Evolutionary conservation across 352 stramenopile genomes (phyloP).

Genomic region (Globisporangium emineosum): DNA sequence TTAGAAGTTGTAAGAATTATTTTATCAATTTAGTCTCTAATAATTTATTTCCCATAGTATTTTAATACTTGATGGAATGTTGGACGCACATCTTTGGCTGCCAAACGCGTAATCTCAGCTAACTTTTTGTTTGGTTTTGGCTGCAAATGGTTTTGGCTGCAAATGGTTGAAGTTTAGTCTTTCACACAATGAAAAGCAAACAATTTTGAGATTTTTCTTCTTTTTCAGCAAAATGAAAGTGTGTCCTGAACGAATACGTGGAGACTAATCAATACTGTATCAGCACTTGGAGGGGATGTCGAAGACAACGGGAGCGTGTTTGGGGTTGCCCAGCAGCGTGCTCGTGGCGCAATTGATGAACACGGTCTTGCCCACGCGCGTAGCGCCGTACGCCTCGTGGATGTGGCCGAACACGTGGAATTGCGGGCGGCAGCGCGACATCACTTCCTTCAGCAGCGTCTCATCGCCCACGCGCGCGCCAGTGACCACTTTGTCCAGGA

Average conservation of each 20-base stretch:
- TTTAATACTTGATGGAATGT: not conserved
- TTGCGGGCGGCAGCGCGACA: conserved; percentile 71
- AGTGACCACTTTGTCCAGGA: conserved; percentile 71
- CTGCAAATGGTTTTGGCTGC: not conserved
- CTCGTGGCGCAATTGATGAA: conserved; percentile 89
- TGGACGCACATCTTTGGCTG: not conserved
- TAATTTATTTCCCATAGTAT: not conserved
- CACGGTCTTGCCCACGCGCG: conserved; percentile 69
- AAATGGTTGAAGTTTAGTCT: not conserved
- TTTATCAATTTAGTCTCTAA: too few species aligned
- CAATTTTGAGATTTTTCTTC: too few species aligned
- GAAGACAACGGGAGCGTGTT: conserved; percentile 71
- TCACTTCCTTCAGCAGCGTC: conserved; percentile 74
- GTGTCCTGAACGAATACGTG: too few species aligned
- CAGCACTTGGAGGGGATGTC: conserved; percentile 67
- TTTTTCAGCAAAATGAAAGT: too few species aligned
- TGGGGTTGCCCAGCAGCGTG: conserved; percentile 53
- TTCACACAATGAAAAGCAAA: too few species aligned
- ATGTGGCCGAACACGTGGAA: conserved; percentile 93
- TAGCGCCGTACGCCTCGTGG: conserved; percentile 85
- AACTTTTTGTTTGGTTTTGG: conserved; percentile 2
- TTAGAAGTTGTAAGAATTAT: too few species aligned
- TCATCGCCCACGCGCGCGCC: conserved; percentile 75
- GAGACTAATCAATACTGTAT: too few species aligned
- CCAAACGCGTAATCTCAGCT: not conserved